phyloP scores from a whole-genome alignment of 352 stramenopile genomes.

The Phytophthora sojae region DNA sequence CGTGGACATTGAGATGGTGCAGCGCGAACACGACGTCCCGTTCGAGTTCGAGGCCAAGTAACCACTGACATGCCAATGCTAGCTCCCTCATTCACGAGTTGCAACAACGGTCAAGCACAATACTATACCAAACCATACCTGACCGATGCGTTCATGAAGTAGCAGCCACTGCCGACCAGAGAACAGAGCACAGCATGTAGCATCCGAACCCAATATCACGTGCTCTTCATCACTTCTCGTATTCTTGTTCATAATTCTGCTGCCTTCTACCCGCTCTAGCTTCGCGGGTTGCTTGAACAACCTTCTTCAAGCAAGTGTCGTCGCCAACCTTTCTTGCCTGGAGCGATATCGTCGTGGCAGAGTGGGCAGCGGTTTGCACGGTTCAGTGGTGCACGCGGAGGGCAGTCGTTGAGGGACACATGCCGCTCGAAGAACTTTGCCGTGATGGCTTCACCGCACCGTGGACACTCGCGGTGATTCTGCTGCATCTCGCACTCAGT shows the following conservation, averaged over 20 bases:
- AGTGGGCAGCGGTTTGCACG: slow-evolving; percentile 81
- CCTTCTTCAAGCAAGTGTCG: slow-evolving; percentile 71
- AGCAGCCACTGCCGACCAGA: slow-evolving; percentile 8
- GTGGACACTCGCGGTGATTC: slow-evolving; percentile 83
- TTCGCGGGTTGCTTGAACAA: slow-evolving; percentile 86
- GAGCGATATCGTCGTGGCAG: slow-evolving; percentile 79
- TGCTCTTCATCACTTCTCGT: slow-evolving; percentile 30
- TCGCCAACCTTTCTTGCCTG: slow-evolving; percentile 76
- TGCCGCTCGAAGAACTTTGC: slow-evolving; percentile 87
- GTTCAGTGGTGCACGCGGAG: slow-evolving; percentile 61
- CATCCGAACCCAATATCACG: slow-evolving; percentile 16
- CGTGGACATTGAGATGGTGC: slow-evolving; percentile 16
- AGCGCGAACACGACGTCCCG: slow-evolving; percentile 22
- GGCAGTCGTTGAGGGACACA: slow-evolving; percentile 77
- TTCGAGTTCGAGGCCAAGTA: slow-evolving; percentile 14
- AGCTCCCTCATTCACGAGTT: background rate
- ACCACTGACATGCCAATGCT: background rate
- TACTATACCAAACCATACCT: no score
- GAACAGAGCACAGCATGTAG: slow-evolving; percentile 12
- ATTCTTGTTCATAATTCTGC: slow-evolving; percentile 28
- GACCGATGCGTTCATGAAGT: background rate
- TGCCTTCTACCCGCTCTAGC: slow-evolving; percentile 30
- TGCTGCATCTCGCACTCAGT: slow-evolving; percentile 88
- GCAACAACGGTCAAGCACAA: background rate
- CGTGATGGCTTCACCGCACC: slow-evolving; percentile 88